These are phyloP conservation scores for Nicotiana obtusifolia DNA, from an alignment of 257 asterid species.

Conservation along the genomic window DNA sequence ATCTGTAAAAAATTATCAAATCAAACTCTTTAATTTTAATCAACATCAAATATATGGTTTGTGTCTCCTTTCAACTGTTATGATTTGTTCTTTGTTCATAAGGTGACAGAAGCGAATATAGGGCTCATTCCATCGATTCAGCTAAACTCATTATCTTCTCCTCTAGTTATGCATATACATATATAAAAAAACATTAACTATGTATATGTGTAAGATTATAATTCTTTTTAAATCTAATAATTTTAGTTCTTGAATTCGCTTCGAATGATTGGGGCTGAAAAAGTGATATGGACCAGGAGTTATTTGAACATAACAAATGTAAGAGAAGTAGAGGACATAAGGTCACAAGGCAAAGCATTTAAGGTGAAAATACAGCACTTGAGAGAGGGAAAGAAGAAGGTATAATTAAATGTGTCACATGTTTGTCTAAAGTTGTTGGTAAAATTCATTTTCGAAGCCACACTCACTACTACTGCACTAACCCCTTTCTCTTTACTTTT, in stretches of 20 bases:
- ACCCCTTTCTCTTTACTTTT: background rate
- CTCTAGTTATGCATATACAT: background rate
- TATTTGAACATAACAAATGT: background rate
- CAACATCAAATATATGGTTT: background rate
- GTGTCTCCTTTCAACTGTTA: background rate
- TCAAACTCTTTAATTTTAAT: background rate
- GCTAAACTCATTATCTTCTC: background rate
- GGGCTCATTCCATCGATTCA: rapidly evolving
- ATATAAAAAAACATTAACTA: background rate
- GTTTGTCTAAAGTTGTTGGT: constrained; percentile 5
- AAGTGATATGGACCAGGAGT: background rate
- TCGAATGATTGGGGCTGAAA: background rate
- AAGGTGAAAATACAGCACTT: background rate
- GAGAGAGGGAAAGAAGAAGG: background rate
- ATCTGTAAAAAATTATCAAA: too few relatives aligned
- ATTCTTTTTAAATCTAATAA: background rate
- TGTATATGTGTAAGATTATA: background rate
- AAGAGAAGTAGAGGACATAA: background rate
- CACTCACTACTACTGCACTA: background rate
- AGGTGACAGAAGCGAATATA: too few relatives aligned
- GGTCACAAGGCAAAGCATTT: background rate
- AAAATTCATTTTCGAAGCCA: background rate
- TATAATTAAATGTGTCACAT: constrained; percentile 5
- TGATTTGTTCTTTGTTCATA: too few relatives aligned
- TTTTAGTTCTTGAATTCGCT: background rate